Percentiles rank a stretch among this genome's conserved stretches.
Evolutionary conservation across 371 early-diverging fungal genomes (phyloP).

Genomic region (Entomophthora muscae): DNA sequence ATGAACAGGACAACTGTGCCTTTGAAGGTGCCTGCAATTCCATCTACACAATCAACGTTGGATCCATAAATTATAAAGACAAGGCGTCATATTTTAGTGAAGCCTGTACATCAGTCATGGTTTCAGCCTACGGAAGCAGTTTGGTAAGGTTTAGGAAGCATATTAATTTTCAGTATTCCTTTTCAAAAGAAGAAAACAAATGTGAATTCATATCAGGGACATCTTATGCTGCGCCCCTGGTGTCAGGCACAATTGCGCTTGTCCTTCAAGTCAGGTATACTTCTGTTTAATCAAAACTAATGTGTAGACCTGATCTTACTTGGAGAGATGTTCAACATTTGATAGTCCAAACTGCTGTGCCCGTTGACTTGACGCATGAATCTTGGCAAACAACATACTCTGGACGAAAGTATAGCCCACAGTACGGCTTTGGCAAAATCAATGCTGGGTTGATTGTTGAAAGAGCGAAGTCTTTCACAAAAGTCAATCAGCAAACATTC

Average conservation of each 20-base stretch:
- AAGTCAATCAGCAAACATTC: conserved; percentile 47
- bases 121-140: conserved; percentile 79
- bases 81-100: conserved; percentile 76
- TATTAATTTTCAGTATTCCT: too few relatives aligned
- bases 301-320: conserved; percentile 61
- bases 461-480: conserved; percentile 40
- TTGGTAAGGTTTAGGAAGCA: too few relatives aligned
- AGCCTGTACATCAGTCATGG: conserved; percentile 72
- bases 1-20: conserved; percentile 73
- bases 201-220: too few relatives aligned
- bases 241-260: conserved; percentile 77
- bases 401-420: conserved; percentile 61
- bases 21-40: conserved; percentile 93
- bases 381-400: conserved; percentile 42
- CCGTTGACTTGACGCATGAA: conserved; percentile 35
- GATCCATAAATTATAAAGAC: conserved; percentile 60
- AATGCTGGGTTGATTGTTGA: conserved; percentile 68
- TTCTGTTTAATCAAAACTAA: too few relatives aligned
- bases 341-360: conserved; percentile 58
- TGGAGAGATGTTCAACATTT: conserved; percentile 88
- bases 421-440: conserved; percentile 81
- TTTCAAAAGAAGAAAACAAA: too few relatives aligned
- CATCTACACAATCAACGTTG: conserved; percentile 85
- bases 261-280: conserved; percentile 38
- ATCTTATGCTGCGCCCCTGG: conserved; percentile 91